These are phyloP conservation scores for Malus hybrid DNA, from an alignment of 331 rosid genomes.

Conservation along the genomic window DNA sequence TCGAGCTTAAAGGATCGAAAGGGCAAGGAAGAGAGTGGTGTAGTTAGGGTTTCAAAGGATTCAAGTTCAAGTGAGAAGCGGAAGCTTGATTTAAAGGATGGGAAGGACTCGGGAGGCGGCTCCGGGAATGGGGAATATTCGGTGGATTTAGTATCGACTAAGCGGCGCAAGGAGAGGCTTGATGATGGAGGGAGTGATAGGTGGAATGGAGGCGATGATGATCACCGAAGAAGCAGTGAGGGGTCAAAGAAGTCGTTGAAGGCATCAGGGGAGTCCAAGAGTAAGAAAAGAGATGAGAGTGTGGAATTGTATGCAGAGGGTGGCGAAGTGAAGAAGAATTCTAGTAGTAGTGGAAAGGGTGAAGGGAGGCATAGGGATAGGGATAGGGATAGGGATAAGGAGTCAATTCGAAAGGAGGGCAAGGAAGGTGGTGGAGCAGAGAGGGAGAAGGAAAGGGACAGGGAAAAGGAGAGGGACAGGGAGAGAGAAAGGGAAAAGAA, in stretches of 20 bases:
- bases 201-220: slow-evolving; percentile 90
- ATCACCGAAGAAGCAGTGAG: slow-evolving; percentile 29
- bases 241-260: slow-evolving; percentile 56
- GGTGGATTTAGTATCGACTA: slow-evolving; percentile 66
- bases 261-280: slow-evolving; percentile 58
- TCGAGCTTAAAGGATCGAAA: slow-evolving; percentile 68
- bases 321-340: slow-evolving; percentile 59
- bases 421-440: slow-evolving; percentile 41
- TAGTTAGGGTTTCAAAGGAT: slow-evolving; percentile 54
- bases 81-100: slow-evolving; percentile 53
- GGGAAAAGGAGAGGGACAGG: slow-evolving; percentile 13
- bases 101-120: slow-evolving; percentile 32
- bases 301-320: slow-evolving; percentile 58
- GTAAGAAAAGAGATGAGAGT: slow-evolving; percentile 64
- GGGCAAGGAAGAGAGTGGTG: slow-evolving; percentile 54
- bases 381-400: slow-evolving; percentile 29
- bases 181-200: slow-evolving; percentile 59
- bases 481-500: slow-evolving; percentile 68
- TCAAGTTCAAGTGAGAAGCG: slow-evolving; percentile 61
- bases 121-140: slow-evolving; percentile 58
- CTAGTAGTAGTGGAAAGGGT: slow-evolving; percentile 41
- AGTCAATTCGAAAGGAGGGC: slow-evolving; percentile 67
- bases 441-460: slow-evolving; percentile 14
- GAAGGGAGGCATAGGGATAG: slow-evolving; percentile 68
- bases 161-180: slow-evolving; percentile 73